Base-by-base conservation (phyloP, 2,329 filamentous ascomycete genomes). In the Cordyceps cateniannulata region DNA sequence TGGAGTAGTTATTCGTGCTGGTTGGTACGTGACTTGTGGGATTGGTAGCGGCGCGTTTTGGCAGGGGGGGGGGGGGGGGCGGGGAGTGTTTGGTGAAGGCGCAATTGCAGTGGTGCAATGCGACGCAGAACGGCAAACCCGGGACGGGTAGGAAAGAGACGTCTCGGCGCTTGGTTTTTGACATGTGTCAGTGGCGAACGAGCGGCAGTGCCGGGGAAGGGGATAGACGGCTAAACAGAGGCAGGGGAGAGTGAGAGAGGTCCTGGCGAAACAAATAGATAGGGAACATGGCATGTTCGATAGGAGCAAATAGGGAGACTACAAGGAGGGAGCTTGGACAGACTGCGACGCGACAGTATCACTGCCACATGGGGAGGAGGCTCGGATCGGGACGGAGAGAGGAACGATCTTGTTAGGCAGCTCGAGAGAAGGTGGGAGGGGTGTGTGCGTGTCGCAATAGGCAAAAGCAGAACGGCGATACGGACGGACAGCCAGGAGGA, bases 391-490 rank as follows among this genome's bases (percentile, higher is more conserved):
- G 57, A 59, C 38, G 57, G 57, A 45, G 38, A 51, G 40, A 45
- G 48, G 56, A 59, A 52, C 57, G 57, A 59, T 59, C 57, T 32
- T 25, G 48, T 59, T 59, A 59, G 57, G 57, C 57, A 59, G 25
- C 38, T n/a, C 5, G 20, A 42, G 47, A 35, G 24, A 12, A 14
- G 22, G 1, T 22, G 48, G 48, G 27, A 5, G 27, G 16, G 3
- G 56, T 27, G 47, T 9, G 47, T 42, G 25, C n/a, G n/a, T 8
- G 18, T n/a, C n/a, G 27, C 25, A 3, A 22, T 10, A 18, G 27
- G 48, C 5, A 35, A 20, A 25, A 14, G 3, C 40, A 7, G 9
- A 20, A 14, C 20, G 9, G 10, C 20, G 44, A 47, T 47, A 25
- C 5, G 12, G 6, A 25, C 3, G 20, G 44, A 24, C 2, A 47